A percentile compares a stretch with the other conserved stretches of the same genome.
Conservation (phyloP, 2,329 filamentous ascomycete species). For the Cladophialophora chaetospira region DNA sequence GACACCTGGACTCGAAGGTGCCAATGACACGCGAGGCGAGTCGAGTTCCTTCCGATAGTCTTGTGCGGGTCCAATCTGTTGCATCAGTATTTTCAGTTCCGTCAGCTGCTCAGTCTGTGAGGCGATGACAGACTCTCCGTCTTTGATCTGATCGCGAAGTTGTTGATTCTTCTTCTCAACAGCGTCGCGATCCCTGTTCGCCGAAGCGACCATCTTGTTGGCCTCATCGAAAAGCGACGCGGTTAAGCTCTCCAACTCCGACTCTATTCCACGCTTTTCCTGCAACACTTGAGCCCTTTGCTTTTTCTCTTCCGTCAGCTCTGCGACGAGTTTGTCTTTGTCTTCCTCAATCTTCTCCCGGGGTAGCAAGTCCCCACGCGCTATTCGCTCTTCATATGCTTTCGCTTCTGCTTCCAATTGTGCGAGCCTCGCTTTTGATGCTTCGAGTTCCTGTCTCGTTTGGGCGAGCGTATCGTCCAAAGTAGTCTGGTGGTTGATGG, state of each 20-base stretch:
- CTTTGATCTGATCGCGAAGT: slow-evolving; percentile 78
- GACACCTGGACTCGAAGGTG: slow-evolving; percentile 76
- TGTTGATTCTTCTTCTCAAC: slow-evolving; percentile 85
- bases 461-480: slow-evolving; percentile 85
- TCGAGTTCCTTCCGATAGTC: slow-evolving; percentile 69
- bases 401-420: slow-evolving; percentile 70
- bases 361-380: slow-evolving; percentile 73
- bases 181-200: slow-evolving; percentile 79
- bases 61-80: slow-evolving; percentile 66
- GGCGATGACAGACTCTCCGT: slow-evolving; percentile 80
- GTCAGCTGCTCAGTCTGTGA: slow-evolving; percentile 92
- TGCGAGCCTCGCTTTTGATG: slow-evolving; percentile 66
- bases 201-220: slow-evolving; percentile 94
- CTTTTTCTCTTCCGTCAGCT: slow-evolving; percentile 65
- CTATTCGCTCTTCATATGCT: slow-evolving; percentile 69
- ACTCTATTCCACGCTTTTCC: slow-evolving; percentile 86
- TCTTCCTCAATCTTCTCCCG: slow-evolving; percentile 74
- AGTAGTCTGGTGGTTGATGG: slow-evolving; percentile 92
- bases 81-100: slow-evolving; percentile 90
- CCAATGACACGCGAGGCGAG: slow-evolving; percentile 65
- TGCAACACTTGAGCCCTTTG: slow-evolving; percentile 68
- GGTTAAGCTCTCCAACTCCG: slow-evolving; percentile 86
- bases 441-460: slow-evolving; percentile 79
- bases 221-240: slow-evolving; percentile 96
- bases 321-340: slow-evolving; percentile 60